Percentiles rank a stretch among this genome's conserved stretches.
Evolutionary conservation across 805 yeast genomes (phyloP).

Genomic region (Lipomyces yamanashiensis): DNA sequence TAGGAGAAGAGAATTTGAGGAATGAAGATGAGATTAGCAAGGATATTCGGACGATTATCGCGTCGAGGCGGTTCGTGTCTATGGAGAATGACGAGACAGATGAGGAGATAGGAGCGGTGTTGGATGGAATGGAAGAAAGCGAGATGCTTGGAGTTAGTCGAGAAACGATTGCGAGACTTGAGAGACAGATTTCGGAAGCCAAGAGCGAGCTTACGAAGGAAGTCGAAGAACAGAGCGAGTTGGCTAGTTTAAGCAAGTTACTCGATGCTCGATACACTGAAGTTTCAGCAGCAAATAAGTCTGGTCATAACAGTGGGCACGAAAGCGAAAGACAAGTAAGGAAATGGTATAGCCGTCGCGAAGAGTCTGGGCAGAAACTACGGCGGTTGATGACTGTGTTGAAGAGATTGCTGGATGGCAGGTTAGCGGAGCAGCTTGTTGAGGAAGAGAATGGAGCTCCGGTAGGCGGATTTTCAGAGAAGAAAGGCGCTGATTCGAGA

Average conservation of each 20-base stretch:
- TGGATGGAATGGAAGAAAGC: background rate
- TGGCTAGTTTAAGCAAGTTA: conserved; percentile 1
- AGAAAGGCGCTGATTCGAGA: background rate
- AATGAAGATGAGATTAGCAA: conserved; percentile 10
- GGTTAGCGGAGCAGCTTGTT: conserved; percentile 16
- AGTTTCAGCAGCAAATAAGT: no score
- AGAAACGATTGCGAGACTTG: background rate
- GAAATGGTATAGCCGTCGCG: background rate
- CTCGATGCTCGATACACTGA: conserved; percentile 6
- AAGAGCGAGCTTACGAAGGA: conserved; percentile 4
- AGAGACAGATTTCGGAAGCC: background rate
- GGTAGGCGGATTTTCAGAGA: conserved; percentile 26
- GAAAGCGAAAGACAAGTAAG: background rate
- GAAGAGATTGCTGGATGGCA: conserved; percentile 15
- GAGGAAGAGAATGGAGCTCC: conserved; percentile 32
- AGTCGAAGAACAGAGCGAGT: background rate
- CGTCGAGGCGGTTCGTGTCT: conserved; percentile 1
- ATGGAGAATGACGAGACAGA: background rate
- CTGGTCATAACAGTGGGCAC: no score
- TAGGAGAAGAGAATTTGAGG: background rate
- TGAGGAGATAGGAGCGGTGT: background rate
- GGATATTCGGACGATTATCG: conserved; percentile 12
- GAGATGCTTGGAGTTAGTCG: background rate
- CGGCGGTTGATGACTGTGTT: conserved; percentile 13
- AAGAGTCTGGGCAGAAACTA: conserved; percentile 1